Base-by-base conservation (phyloP, 139 green algal genomes). In the Prasinococcaceae sp. region DNA sequence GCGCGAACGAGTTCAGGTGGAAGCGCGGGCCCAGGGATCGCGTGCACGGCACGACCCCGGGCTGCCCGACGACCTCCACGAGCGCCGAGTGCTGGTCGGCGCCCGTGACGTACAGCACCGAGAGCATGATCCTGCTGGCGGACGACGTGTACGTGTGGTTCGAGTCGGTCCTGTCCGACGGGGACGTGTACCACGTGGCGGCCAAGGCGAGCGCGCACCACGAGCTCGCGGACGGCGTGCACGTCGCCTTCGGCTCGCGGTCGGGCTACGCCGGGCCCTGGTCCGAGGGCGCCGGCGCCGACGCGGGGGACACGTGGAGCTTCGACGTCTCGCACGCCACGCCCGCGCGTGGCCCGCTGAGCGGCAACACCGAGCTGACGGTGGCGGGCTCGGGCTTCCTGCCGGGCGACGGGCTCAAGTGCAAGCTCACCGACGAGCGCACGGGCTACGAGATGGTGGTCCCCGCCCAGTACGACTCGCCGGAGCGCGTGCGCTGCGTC, bases 391-490 rank as follows among this genome's bases (percentile, higher is more conserved):
- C n/a, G 9, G 40, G 40, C 6, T 47, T 47, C 40, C 40, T 47
- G 12, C 40, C 40, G 9, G 19, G n/a, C n/a, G 40, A 47, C 19
- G 17, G 17, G 40, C 40, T 47, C n/a, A 23, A 25, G 19, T 47
- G 40, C 40, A 23, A 25, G n/a, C 40, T 47, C n/a, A 24, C 6
- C 12, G 40, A 47, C 17, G n/a, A 9, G n/a, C n/a, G 19, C n/a
- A 47, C 40, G n/a, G n/a, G 17, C 9, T 14, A 25, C 40, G 19
- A 17, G 9, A 17, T 47, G 40, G 12, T 47, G 12, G 19, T 47
- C 9, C 40, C 40, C 40, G 40, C 40, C 6, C 19, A 47, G n/a
- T 47, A 47, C 40, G 40, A 47, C 40, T 28, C n/a, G 6, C n/a
- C n/a, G 9, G 17, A 9, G 40, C 40, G 19, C n/a, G n/a, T 47